Evolutionary conservation across 495 filamentous ascomycete genomes (phyloP).

Genomic region (Xanthoparmelia taractica): DNA sequence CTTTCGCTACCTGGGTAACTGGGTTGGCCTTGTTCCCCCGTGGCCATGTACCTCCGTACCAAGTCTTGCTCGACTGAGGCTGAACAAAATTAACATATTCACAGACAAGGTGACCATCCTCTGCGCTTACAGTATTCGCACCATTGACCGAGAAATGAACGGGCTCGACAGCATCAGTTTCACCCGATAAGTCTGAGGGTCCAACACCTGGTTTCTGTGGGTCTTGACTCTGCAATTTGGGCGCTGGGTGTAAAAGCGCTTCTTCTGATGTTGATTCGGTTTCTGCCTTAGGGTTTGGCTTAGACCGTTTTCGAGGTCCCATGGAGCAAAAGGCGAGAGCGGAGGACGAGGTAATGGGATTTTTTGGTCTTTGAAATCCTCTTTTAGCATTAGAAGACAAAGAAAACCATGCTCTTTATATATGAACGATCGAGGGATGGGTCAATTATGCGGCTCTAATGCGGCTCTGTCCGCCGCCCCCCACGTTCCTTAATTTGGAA

Average conservation of each 20-base stretch:
- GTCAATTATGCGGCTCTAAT: too few species aligned
- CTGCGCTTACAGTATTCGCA: constrained; percentile 6
- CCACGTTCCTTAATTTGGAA: too few species aligned
- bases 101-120: background rate
- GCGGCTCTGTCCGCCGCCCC: too few species aligned
- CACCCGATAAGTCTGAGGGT: background rate
- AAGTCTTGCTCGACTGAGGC: constrained; percentile 40
- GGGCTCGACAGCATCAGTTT: background rate
- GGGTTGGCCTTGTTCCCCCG: constrained; percentile 58
- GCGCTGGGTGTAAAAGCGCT: constrained; percentile 30
- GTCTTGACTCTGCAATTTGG: constrained; percentile 28
- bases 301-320: constrained; percentile 58
- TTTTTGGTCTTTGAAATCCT: background rate
- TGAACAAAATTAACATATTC: constrained; percentile 4
- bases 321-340: constrained; percentile 19
- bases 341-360: background rate
- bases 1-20: constrained; percentile 66
- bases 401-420: too few species aligned
- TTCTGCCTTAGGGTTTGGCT: constrained; percentile 46
- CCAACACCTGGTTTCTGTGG: constrained; percentile 20
- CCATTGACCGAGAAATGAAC: background rate
- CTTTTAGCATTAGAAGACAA: background rate
- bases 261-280: constrained; percentile 30
- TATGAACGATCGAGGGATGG: too few species aligned
- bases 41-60: constrained; percentile 59